These are phyloP conservation scores for Lasiodiplodia sp. DNA, from an alignment of 2,329 filamentous ascomycete species.

Conservation along the genomic window DNA sequence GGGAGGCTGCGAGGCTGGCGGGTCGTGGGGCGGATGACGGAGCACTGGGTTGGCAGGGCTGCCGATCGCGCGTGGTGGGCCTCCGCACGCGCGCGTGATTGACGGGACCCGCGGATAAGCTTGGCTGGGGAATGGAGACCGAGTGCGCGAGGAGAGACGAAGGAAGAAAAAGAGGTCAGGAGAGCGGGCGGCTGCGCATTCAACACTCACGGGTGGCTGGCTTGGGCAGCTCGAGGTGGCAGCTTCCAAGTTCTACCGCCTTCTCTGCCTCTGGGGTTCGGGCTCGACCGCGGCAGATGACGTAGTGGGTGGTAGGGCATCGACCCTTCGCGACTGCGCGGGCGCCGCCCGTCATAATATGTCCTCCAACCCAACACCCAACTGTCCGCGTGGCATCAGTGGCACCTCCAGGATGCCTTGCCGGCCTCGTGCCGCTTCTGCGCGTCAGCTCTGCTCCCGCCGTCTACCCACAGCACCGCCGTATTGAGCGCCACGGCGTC, in stretches of 20 bases:
- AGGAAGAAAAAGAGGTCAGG: conserved; percentile 10
- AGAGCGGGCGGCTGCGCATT: conserved; percentile 18
- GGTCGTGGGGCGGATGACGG: conserved; percentile 18
- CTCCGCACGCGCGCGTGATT: conserved; percentile 25
- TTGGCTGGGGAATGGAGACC: neutral
- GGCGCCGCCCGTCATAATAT: conserved; percentile 21
- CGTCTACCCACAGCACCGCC: neutral
- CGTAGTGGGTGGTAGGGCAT: conserved; percentile 9
- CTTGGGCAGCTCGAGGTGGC: conserved; percentile 19
- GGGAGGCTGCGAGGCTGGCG: conserved; percentile 1
- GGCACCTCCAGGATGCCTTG: conserved; percentile 7
- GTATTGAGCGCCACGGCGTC: neutral
- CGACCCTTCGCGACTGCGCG: neutral
- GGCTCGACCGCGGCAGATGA: conserved; percentile 26
- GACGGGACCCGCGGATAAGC: conserved; percentile 22
- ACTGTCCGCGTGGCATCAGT: conserved; percentile 11
- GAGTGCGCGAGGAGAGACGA: conserved; percentile 5
- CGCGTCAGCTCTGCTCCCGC: conserved; percentile 16
- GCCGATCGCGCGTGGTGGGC: conserved; percentile 27
- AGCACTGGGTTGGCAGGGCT: conserved; percentile 8
- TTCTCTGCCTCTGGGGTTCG: conserved; percentile 23
- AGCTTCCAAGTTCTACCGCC: conserved; percentile 30
- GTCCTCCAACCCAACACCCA: neutral
- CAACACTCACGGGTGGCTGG: conserved; percentile 3
- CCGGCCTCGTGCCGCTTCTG: conserved; percentile 19